Base-by-base conservation (phyloP, 179 eudicot genomes). In the Silene coronaria region DNA sequence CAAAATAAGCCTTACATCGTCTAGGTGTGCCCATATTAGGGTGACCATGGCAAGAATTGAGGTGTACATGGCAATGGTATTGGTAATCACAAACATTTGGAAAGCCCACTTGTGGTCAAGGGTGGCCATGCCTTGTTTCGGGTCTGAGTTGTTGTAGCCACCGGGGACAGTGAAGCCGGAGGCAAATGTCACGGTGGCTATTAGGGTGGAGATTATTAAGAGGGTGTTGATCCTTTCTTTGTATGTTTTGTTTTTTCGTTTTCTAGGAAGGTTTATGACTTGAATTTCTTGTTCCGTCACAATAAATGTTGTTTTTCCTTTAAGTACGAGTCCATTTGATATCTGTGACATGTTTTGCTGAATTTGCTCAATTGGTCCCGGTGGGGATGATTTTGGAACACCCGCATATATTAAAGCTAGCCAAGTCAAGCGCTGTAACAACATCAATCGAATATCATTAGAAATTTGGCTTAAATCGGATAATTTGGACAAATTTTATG, bases 151-250 rank as follows among this genome's bases (percentile, higher is more conserved):
- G 45, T 76, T 71, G 45, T 76, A 80, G 12, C 86, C 88, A 11
- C 88, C 88, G 0, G 88, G 88, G 70, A 83, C 67, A 19, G 83
- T 77, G 78, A 83, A 78, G 66, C 86, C 88, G 0, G 84, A 73
- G 5, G 88, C 81, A 5, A 70, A 83, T 11, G 84, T 81, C 2
- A 85, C 80, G 4, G 86, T 85, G 27, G 83, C 76, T 6, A 81
- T 83, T n/a, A 85, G 72, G 60, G 78, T 79, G 24, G 80, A 64
- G 8, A 83, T 84, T 75, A 80, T 34, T 17, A 79, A 17, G 10
- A 84, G 81, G 28, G 85, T 75, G 76, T 84, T 82, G 55, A 80
- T 72, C 71, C 85, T 75, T 19, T 82, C 83, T 34, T 77, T 77
- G 79, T 77, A 82, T 51, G 17, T 48, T 48, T 71, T 74, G 51